Base-by-base conservation (phyloP, 2,329 filamentous ascomycete species). In the Aspergillus tamarii region DNA sequence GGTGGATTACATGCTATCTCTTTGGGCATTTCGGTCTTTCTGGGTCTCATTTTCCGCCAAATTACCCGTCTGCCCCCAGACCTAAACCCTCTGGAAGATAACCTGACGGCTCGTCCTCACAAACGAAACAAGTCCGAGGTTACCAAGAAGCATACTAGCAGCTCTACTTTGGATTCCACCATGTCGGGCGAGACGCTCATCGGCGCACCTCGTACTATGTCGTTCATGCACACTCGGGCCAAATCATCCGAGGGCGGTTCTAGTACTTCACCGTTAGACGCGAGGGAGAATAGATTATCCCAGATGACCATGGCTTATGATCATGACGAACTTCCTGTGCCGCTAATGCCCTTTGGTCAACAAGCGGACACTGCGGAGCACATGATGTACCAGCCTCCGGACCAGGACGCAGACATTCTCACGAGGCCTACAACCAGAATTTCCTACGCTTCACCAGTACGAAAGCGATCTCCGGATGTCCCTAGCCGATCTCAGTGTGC, bases 31-130 rank as follows among this genome's bases (percentile, higher is more conserved):
- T 92, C 92, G 6, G 75, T 92, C 36, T 97, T 91, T 80, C 83
- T 98, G 30, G 88, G 88, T 19, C 76, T 91, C 59, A 87, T 91
- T 69, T 98, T 97, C 86, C 87, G 89, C 46, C 90, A 91, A 73
- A 97, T 98, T 71, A 84, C 89, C 6, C 83, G 85, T 23, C 85
- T 97, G 76, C 94, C 94, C 7, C 94, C 94, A 0, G 94, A 98
- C 73, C 93, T 97, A 91, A 98, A 98, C 75, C 94, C 94, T 1
- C 84, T 98, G 16, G 94, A 97, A 75, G 88, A 91, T 68, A 89
- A 94, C 72, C 81, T 96, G 63, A 97, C 93, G 1, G 89, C 92
- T 62, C 83, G 80, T 73, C 77, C 68, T 78, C 93, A 96, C 79
- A 94, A 93, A 82, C 88, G 91, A 73, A 94, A 91, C 74, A 88